Base-by-base conservation (phyloP, 148 eudicot genomes). In the Bassia scoparia region DNA sequence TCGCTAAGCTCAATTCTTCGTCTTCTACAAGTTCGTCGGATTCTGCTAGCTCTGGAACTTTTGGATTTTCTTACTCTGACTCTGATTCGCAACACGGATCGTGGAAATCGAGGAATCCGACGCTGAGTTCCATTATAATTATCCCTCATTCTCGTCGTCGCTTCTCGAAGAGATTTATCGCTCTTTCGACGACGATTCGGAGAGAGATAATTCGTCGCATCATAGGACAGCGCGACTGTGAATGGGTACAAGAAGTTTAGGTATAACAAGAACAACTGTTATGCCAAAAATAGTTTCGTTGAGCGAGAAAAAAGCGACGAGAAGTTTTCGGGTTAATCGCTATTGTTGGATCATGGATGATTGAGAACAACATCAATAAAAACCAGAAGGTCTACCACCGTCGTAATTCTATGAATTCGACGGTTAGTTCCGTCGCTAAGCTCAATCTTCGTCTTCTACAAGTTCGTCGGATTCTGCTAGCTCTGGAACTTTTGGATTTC, bases 151-250 rank as follows among this genome's bases (percentile, higher is more conserved):
- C 75, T 91, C 97, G 0, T 89, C 98, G 0, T 72, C 91, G 5
- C 89, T 94, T 38, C 87, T 94, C 23, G 98, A 94, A 46, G 76
- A 86, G n/a, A 91, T 91, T 77, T 91, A 94, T 67, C 90, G 91
- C 21, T 91, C 98, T 4, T 85, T 94, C 58, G 98, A 94, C 80
- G 79, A 84, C 6, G 73, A 67, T 30, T 41, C 46, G 1, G 63
- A 33, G 3, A 18, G 18, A 7, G n/a, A 23, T 5, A 15, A n/a
- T 5, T 16, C 34, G 3, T 63, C 73, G 21, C 52, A 26, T 20
- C 24, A 7, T 9, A n/a, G 52, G 23, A 5, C 44, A n/a, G n/a
- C n/a, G n/a, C n/a, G n/a, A n/a, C n/a, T n/a, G n/a, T n/a, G n/a
- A n/a, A n/a, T n/a, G n/a, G n/a, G n/a, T 17, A 71, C 31, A 67